A percentile compares a stretch with the other conserved stretches of the same genome.
phyloP scores from a whole-genome alignment of 2,329 filamentous ascomycete species.

The Epichloe baconii region DNA sequence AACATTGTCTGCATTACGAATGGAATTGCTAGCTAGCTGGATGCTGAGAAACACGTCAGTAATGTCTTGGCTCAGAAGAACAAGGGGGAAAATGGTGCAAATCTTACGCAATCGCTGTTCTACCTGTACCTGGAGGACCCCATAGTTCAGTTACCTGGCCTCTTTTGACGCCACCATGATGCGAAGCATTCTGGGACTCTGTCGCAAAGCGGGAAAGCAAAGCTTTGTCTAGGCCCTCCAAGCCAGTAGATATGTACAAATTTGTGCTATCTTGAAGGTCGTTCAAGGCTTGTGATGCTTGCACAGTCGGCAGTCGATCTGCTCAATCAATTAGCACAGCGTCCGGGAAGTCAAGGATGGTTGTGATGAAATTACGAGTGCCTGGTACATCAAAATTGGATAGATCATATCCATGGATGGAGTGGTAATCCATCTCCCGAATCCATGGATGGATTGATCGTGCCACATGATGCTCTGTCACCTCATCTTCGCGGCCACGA shows the following conservation, averaged over 20 bases:
- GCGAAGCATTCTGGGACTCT: constrained; percentile 7
- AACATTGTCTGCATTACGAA: constrained; percentile 48
- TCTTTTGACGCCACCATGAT: constrained; percentile 48
- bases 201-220: constrained; percentile 17
- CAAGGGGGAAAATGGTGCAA: not conserved
- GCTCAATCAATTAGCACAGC: constrained; percentile 1
- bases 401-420: constrained; percentile 45
- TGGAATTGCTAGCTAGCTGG: constrained; percentile 51
- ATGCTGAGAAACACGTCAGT: constrained; percentile 29
- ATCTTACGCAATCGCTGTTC: constrained; percentile 66
- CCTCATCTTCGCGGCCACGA: not conserved
- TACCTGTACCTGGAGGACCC: constrained; percentile 76
- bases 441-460: constrained; percentile 9
- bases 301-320: constrained; percentile 69
- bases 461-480: not conserved
- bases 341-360: not conserved
- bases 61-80: not conserved
- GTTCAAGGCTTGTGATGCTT: constrained; percentile 58
- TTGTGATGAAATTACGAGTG: constrained; percentile 30
- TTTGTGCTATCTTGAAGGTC: constrained; percentile 38
- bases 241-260: constrained; percentile 41
- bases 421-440: constrained; percentile 42
- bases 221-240: constrained; percentile 37
- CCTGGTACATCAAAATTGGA: constrained; percentile 45
- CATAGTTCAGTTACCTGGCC: constrained; percentile 79